phyloP scores from a whole-genome alignment of 352 stramenopile species.

The Phytophthora fragariae region DNA sequence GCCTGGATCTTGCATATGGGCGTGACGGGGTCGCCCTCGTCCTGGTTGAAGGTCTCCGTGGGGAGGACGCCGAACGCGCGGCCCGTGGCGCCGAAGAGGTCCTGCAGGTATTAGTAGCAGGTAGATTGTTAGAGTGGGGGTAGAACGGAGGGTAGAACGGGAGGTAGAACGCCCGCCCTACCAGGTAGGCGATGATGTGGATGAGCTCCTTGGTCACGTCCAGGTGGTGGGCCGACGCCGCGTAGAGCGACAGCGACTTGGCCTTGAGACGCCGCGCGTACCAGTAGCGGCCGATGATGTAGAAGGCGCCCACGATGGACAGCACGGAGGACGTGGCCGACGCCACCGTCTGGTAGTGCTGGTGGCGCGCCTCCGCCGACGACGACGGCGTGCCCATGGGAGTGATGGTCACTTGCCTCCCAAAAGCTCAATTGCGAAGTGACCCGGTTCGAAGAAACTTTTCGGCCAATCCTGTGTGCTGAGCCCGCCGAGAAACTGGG shows the following conservation, averaged over 20 bases:
- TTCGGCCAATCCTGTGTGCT: background rate
- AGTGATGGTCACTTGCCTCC: background rate
- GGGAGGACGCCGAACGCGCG: constrained; percentile 76
- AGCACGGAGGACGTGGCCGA: constrained; percentile 78
- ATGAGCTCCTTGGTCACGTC: constrained; percentile 90
- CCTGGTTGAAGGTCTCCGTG: constrained; percentile 72
- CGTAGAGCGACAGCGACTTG: constrained; percentile 54
- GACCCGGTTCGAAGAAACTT: background rate
- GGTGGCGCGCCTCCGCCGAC: constrained; percentile 28
- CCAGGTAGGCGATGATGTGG: constrained; percentile 85
- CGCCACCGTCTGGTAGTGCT: constrained; percentile 56
- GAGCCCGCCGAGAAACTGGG: background rate
- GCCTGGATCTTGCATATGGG: constrained; percentile 77
- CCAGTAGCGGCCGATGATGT: constrained; percentile 88
- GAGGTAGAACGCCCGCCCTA: constrained; percentile 17
- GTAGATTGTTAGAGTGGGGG: background rate
- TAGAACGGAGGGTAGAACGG: background rate
- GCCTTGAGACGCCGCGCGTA: constrained; percentile 65
- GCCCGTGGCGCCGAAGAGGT: constrained; percentile 74
- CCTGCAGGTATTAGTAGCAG: constrained; percentile 33
- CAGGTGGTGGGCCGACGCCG: constrained; percentile 56
- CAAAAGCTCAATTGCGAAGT: constrained; percentile 29
- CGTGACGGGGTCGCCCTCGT: constrained; percentile 57
- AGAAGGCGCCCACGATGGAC: constrained; percentile 81
- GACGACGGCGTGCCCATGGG: constrained; percentile 22